phyloP scores from a whole-genome alignment of 2,329 filamentous ascomycete genomes.

The Aspergillus amoenus region DNA sequence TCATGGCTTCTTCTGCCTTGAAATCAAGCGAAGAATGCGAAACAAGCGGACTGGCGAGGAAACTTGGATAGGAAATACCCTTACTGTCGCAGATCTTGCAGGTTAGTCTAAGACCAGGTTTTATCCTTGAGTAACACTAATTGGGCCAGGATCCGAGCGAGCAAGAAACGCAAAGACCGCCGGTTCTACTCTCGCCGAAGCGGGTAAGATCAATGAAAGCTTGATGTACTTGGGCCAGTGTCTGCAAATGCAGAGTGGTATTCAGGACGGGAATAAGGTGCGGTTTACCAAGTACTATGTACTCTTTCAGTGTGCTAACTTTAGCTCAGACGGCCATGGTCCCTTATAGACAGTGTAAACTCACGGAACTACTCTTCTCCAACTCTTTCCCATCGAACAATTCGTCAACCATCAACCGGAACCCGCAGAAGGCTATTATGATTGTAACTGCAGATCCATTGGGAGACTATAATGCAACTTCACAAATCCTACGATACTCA shows the following conservation, averaged over 20 bases:
- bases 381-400: constrained; percentile 70
- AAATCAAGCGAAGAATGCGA: constrained; percentile 76
- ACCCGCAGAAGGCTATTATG: constrained; percentile 89
- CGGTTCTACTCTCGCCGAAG: constrained; percentile 87
- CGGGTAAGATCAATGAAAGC: constrained; percentile 97
- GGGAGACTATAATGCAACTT: constrained; percentile 95
- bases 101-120: constrained; percentile 50
- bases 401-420: constrained; percentile 51
- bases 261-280: constrained; percentile 72
- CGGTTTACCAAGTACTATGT: neutral
- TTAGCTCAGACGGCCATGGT: constrained; percentile 64
- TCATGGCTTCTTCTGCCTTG: constrained; percentile 94
- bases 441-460: constrained; percentile 91
- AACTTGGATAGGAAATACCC: constrained; percentile 71
- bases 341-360: constrained; percentile 79
- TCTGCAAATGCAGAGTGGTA: constrained; percentile 88
- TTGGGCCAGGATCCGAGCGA: constrained; percentile 68
- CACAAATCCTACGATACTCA: constrained; percentile 91
- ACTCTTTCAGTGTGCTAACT: constrained; percentile 14
- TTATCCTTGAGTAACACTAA: constrained; percentile 13
- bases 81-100: constrained; percentile 89
- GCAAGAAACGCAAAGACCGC: constrained; percentile 92
- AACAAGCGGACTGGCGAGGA: constrained; percentile 52
- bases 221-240: constrained; percentile 98
- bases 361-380: constrained; percentile 83